These are phyloP conservation scores for Rosa hybrid DNA, from an alignment of 331 rosid species.

Conservation along the genomic window DNA sequence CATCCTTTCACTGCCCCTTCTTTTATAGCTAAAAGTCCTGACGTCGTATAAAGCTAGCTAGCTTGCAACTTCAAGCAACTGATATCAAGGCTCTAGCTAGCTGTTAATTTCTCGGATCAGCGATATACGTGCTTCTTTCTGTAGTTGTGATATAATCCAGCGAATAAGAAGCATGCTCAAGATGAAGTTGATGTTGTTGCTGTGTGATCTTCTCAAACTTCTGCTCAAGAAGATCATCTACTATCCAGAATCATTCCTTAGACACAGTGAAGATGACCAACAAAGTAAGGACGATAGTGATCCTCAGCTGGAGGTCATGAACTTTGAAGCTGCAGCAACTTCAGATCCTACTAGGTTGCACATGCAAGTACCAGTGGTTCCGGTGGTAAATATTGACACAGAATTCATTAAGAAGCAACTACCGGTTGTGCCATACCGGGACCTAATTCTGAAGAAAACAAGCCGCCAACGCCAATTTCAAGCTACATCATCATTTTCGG, in stretches of 20 bases:
- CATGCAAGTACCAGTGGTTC: background rate
- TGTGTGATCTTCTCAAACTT: background rate
- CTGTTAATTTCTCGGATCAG: background rate
- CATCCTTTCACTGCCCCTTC: background rate
- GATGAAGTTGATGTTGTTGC: background rate
- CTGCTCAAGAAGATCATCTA: background rate
- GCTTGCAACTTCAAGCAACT: background rate
- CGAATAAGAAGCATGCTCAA: background rate
- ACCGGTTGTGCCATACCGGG: slow-evolving; percentile 7
- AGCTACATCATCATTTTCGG: background rate
- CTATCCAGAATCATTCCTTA: background rate
- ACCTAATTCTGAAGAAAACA: background rate
- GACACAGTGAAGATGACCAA: background rate
- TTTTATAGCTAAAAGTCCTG: background rate
- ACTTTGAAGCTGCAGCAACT: background rate
- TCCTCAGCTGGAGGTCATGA: background rate
- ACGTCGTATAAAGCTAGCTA: background rate
- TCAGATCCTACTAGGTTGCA: background rate
- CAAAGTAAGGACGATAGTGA: background rate
- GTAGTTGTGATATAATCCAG: background rate
- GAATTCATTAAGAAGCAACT: slow-evolving; percentile 25
- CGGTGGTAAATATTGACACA: background rate
- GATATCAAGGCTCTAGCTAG: background rate
- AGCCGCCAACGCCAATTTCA: background rate
- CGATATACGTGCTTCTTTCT: background rate